These are phyloP conservation scores for Leccinum variabile DNA, from an alignment of 1,284 basidiomycete genomes.

Conservation along the genomic window DNA sequence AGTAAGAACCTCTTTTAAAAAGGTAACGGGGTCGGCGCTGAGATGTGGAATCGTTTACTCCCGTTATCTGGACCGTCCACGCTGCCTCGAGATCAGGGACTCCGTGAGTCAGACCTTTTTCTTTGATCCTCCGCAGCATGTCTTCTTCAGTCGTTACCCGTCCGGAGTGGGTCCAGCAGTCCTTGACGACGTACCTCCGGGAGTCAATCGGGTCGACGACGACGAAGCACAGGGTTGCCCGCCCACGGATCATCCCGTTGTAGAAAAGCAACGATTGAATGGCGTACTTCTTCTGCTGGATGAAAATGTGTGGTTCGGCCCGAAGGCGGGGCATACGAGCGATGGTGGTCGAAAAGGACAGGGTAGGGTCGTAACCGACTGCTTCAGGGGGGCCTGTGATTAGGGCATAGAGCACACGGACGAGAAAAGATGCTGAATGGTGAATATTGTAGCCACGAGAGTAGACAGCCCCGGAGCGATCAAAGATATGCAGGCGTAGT, in stretches of 20 bases:
- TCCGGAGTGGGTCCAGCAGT: background rate
- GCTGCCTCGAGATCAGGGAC: background rate
- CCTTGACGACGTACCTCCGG: background rate
- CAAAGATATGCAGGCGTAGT: background rate
- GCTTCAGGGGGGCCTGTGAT: background rate
- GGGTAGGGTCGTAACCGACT: background rate
- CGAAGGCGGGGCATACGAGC: background rate
- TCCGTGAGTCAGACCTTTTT: background rate
- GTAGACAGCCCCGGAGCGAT: background rate
- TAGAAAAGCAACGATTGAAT: background rate
- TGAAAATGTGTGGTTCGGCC: background rate
- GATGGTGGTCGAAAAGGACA: background rate
- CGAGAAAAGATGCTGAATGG: background rate
- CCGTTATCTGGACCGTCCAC: background rate
- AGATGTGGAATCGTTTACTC: background rate
- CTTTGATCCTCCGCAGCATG: background rate
- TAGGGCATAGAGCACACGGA: background rate
- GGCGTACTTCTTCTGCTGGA: background rate
- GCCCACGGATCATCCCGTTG: background rate
- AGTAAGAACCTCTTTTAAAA: background rate
- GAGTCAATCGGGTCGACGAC: background rate
- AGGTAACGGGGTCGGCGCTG: background rate
- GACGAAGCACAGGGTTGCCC: background rate
- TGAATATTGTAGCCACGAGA: background rate
- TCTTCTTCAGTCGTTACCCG: background rate